Conservation (phyloP, 345 rosid genomes). For the Adansonia digitata region DNA sequence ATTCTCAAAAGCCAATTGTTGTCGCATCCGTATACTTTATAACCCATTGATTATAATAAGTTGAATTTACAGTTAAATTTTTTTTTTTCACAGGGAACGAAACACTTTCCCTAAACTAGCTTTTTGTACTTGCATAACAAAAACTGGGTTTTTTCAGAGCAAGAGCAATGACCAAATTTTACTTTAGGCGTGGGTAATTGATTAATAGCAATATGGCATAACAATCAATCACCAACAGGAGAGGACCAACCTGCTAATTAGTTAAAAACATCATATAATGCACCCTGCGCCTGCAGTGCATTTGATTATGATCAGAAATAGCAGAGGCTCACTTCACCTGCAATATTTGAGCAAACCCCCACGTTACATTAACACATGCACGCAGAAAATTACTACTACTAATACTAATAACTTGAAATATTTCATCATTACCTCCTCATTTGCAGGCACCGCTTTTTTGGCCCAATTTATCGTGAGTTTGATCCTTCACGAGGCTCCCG, state of each 20-base stretch:
- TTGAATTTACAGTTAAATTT: no score
- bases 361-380: background rate
- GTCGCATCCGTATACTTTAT: no score
- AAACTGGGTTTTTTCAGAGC: background rate
- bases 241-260: constrained; percentile 20
- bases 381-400: background rate
- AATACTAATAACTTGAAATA: background rate
- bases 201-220: constrained; percentile 13
- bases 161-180: constrained; percentile 20
- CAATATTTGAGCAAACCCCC: background rate
- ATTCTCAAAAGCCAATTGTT: no score
- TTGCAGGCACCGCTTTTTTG: constrained; percentile 20
- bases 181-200: background rate
- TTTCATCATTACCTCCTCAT: constrained; percentile 29
- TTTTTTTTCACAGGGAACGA: no score
- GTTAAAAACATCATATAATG: background rate
- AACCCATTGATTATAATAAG: no score
- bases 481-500: constrained; percentile 34
- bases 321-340: constrained; percentile 22
- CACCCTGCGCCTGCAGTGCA: constrained; percentile 5
- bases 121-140: no score
- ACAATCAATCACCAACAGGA: constrained; percentile 22
- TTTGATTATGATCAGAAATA: background rate
- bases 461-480: constrained; percentile 23
- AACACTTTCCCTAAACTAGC: no score